These are phyloP conservation scores for Zygosaccharomyces siamensis DNA, from an alignment of 805 yeast genomes.

Conservation along the genomic window DNA sequence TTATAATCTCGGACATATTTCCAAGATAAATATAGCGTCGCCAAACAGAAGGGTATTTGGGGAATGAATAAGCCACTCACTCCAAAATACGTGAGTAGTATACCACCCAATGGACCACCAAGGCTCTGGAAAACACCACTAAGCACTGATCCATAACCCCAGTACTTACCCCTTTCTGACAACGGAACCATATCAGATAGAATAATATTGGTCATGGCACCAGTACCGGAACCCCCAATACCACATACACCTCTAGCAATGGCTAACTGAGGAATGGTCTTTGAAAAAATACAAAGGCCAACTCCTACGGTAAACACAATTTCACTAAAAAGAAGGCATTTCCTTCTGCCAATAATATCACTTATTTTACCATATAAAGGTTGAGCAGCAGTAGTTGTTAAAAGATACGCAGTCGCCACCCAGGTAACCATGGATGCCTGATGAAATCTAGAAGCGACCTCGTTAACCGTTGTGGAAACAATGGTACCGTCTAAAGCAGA, in stretches of 20 bases:
- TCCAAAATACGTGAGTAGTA: slow-evolving; percentile 37
- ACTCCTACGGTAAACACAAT: slow-evolving; percentile 44
- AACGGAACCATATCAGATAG: slow-evolving; percentile 53
- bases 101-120: slow-evolving; percentile 44
- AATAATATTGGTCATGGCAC: slow-evolving; percentile 47
- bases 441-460: slow-evolving; percentile 55
- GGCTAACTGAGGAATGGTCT: slow-evolving; percentile 42
- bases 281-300: slow-evolving; percentile 40
- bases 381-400: slow-evolving; percentile 69
- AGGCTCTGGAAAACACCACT: slow-evolving; percentile 39
- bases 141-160: slow-evolving; percentile 45
- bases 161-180: slow-evolving; percentile 48
- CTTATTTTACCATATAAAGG: slow-evolving; percentile 68
- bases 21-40: slow-evolving; percentile 25
- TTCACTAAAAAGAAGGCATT: slow-evolving; percentile 42
- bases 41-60: slow-evolving; percentile 38
- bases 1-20: slow-evolving; percentile 35
- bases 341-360: slow-evolving; percentile 57
- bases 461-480: slow-evolving; percentile 53
- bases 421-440: slow-evolving; percentile 51
- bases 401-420: slow-evolving; percentile 68
- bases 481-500: slow-evolving; percentile 57
- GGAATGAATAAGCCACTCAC: slow-evolving; percentile 44
- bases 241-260: slow-evolving; percentile 54
- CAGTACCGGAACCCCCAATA: slow-evolving; percentile 54